Evolutionary conservation across 352 stramenopile species (phyloP).

Genomic region (Pythium insidiosum): DNA sequence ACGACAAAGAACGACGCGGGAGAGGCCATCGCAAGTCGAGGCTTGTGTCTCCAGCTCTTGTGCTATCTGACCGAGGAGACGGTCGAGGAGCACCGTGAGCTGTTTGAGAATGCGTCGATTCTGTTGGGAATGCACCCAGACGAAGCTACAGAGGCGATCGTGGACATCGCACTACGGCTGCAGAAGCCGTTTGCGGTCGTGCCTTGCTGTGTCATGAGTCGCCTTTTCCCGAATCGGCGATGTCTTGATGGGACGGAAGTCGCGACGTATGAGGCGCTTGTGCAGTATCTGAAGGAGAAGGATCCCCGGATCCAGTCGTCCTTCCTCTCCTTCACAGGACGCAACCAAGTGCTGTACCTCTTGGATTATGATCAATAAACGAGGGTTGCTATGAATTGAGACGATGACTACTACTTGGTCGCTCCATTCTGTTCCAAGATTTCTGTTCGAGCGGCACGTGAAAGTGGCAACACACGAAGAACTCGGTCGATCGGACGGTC

Average conservation of each 20-base stretch:
- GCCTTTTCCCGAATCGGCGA: constrained; percentile 78
- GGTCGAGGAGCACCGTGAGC: constrained; percentile 28
- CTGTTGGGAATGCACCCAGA: constrained; percentile 94
- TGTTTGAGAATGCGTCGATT: constrained; percentile 78
- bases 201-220: constrained; percentile 95
- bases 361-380: constrained; percentile 32
- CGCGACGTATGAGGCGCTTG: constrained; percentile 74
- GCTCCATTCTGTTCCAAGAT: constrained; percentile 15
- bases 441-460: constrained; percentile 22
- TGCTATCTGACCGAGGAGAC: constrained; percentile 50
- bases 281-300: constrained; percentile 79
- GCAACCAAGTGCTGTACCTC: constrained; percentile 82
- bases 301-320: constrained; percentile 44
- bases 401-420: no score
- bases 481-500: constrained; percentile 73
- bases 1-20: background rate
- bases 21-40: constrained; percentile 11
- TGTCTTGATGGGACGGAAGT: constrained; percentile 54
- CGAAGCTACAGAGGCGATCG: constrained; percentile 93
- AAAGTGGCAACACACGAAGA: constrained; percentile 63
- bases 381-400: no score
- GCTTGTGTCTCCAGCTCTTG: constrained; percentile 45
- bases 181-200: constrained; percentile 93
- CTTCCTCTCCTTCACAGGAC: constrained; percentile 74
- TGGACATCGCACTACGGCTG: constrained; percentile 84